Evolutionary conservation across 1,284 basidiomycete species (phyloP).

Genomic region (Kalmanozyma brasiliensis): DNA sequence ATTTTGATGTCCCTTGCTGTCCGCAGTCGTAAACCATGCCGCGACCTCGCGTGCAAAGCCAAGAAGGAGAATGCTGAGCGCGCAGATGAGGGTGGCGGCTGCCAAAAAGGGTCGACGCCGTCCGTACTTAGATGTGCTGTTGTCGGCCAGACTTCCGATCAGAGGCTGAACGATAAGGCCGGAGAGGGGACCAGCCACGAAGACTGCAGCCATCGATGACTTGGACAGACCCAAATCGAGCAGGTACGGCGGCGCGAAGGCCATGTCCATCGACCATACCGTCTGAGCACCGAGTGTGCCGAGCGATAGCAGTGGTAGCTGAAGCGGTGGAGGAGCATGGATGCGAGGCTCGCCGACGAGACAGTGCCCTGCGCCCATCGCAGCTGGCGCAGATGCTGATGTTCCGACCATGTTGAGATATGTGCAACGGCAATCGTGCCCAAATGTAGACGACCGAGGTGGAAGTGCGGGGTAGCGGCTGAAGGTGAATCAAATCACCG

Average conservation of each 20-base stretch:
- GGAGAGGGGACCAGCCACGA: slow-evolving; percentile 61
- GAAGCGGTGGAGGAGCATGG: slow-evolving; percentile 28
- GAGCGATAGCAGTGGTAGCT: slow-evolving; percentile 54
- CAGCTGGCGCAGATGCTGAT: slow-evolving; percentile 3
- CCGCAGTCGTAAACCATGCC: slow-evolving; percentile 16
- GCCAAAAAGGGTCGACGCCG: slow-evolving; percentile 68
- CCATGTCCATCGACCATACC: slow-evolving; percentile 66
- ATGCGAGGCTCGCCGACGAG: slow-evolving; percentile 40
- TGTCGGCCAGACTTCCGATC: slow-evolving; percentile 66
- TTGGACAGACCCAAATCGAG: slow-evolving; percentile 61
- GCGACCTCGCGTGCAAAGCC: slow-evolving; percentile 66
- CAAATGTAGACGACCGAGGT: neutral
- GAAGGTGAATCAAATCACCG: neutral
- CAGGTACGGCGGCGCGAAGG: slow-evolving; percentile 61
- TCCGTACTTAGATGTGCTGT: slow-evolving; percentile 66
- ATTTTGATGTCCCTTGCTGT: slow-evolving; percentile 21
- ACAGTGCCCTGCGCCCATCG: slow-evolving; percentile 5
- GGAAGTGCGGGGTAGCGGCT: neutral
- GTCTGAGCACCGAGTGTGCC: slow-evolving; percentile 61
- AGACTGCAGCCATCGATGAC: slow-evolving; percentile 57
- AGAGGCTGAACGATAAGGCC: slow-evolving; percentile 68
- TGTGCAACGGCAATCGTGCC: no score
- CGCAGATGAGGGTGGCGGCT: slow-evolving; percentile 56
- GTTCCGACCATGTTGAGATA: slow-evolving; percentile 24
- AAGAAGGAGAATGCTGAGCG: slow-evolving; percentile 62